Base-by-base conservation (phyloP, 441 rosid species). In the Euphorbia celastroides region DNA sequence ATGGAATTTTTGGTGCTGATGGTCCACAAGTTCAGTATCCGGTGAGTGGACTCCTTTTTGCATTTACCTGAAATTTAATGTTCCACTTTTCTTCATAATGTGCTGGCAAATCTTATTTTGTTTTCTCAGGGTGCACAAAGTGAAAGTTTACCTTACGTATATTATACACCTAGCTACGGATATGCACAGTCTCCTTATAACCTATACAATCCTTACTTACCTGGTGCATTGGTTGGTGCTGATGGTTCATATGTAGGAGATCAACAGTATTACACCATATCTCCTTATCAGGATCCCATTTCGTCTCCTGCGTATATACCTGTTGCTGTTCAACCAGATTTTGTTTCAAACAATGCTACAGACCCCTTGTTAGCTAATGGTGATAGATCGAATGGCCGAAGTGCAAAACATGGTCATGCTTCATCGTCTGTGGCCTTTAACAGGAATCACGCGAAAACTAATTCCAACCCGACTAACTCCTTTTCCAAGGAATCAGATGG, bases 131-230 rank as follows among this genome's bases (percentile, higher is more conserved):
- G 92, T 81, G 80, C 86, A 60, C 92, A 89, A 75, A 82, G 74
- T 75, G 97, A 93, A 79, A 81, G 57, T 81, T 82, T 81, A 72
- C 96, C 96, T 67, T 93, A 80, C 77, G 78, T 87, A 79, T 93
- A 81, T 84, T 86, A 85, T 79, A 77, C 96, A 32, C 93, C 99
- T 68, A 76, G 80, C 72, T 86, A 84, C 78, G 98, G 87, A 74
- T 88, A 84, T 79, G 88, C 89, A 75, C 89, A 93, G 79, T 82
- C 95, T 77, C 84, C 92, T 72, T 91, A 88, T 78, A 86, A 93
- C 81, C 96, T 95, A 58, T 90, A 82, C 79, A 89, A 93, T 77
- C 95, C 97, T 67, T 88, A 88, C 78, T 86, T 91, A 67, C 95
- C 99, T 46, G 96, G 95, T 62, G 95, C 96, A 52, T 30, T 82